These are phyloP conservation scores for Lactarius deliciosus DNA, from an alignment of 768 basidiomycete genomes.

Conservation along the genomic window DNA sequence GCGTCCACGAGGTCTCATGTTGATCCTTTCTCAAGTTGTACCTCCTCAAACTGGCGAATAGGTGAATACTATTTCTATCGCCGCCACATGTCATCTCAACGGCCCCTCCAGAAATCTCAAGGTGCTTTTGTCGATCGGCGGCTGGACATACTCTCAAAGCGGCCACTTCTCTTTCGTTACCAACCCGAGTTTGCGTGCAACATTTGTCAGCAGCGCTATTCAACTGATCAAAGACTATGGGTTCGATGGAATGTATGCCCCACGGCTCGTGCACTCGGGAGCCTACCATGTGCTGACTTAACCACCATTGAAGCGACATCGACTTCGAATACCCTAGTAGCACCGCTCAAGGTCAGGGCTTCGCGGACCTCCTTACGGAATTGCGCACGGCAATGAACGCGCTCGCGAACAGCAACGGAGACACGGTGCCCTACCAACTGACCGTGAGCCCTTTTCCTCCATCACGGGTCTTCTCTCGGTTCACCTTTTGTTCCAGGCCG, in stretches of 20 bases:
- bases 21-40: slow-evolving; percentile 37
- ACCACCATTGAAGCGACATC: slow-evolving; percentile 48
- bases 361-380: slow-evolving; percentile 61
- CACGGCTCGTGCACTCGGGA: background rate
- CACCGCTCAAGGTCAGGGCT: slow-evolving; percentile 58
- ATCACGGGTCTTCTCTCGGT: background rate
- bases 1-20: background rate
- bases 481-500: slow-evolving; percentile 39
- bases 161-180: slow-evolving; percentile 70
- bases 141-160: slow-evolving; percentile 70
- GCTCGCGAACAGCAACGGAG: slow-evolving; percentile 59
- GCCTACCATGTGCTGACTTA: background rate
- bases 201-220: slow-evolving; percentile 62
- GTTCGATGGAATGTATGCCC: slow-evolving; percentile 66
- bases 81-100: background rate
- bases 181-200: slow-evolving; percentile 47
- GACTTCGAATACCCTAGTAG: slow-evolving; percentile 78
- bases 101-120: slow-evolving; percentile 43
- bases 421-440: slow-evolving; percentile 56
- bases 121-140: slow-evolving; percentile 53
- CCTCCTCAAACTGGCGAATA: slow-evolving; percentile 58
- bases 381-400: slow-evolving; percentile 62
- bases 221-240: slow-evolving; percentile 71
- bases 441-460: slow-evolving; percentile 38
- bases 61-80: slow-evolving; percentile 32